Evolutionary conservation across 2,329 filamentous ascomycete species (phyloP).

Genomic region (Calonectria pseudoturangicola): DNA sequence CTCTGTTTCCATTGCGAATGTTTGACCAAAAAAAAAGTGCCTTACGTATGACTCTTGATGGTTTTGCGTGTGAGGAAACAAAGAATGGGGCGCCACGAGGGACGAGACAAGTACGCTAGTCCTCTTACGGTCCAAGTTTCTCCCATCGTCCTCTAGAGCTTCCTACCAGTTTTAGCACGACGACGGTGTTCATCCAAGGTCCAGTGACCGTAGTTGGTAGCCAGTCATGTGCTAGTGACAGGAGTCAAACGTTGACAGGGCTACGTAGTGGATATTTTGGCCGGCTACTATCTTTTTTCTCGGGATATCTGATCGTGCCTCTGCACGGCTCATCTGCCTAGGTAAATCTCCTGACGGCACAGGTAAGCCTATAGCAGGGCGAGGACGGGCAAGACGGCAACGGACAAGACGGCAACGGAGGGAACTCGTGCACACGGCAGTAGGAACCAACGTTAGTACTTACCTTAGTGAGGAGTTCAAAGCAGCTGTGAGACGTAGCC

Average conservation of each 20-base stretch:
- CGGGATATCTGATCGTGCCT: constrained; percentile 9
- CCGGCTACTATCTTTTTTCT: not conserved
- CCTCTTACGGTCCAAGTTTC: constrained; percentile 8
- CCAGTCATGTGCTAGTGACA: constrained; percentile 26
- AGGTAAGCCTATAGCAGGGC: constrained; percentile 6
- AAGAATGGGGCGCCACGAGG: constrained; percentile 39
- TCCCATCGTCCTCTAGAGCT: constrained; percentile 21
- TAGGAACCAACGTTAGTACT: constrained; percentile 37
- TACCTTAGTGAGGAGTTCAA: constrained; percentile 29
- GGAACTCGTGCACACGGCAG: constrained; percentile 17
- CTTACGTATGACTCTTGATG: constrained; percentile 13
- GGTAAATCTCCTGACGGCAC: constrained; percentile 9
- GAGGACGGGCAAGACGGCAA: constrained; percentile 19
- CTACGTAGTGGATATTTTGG: constrained; percentile 18
- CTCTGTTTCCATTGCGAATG: constrained; percentile 29
- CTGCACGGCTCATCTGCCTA: constrained; percentile 13
- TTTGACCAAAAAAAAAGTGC: constrained; percentile 15
- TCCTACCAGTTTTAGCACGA: constrained; percentile 34
- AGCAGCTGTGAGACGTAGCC: constrained; percentile 23
- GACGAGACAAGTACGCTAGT: constrained; percentile 37
- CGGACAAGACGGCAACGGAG: constrained; percentile 22
- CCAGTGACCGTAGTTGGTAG: constrained; percentile 28
- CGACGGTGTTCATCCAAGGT: constrained; percentile 35
- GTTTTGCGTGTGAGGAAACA: constrained; percentile 37
- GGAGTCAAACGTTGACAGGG: constrained; percentile 35